phyloP scores from a whole-genome alignment of 305 asterid genomes.

The Solanum aculeatissimum region DNA sequence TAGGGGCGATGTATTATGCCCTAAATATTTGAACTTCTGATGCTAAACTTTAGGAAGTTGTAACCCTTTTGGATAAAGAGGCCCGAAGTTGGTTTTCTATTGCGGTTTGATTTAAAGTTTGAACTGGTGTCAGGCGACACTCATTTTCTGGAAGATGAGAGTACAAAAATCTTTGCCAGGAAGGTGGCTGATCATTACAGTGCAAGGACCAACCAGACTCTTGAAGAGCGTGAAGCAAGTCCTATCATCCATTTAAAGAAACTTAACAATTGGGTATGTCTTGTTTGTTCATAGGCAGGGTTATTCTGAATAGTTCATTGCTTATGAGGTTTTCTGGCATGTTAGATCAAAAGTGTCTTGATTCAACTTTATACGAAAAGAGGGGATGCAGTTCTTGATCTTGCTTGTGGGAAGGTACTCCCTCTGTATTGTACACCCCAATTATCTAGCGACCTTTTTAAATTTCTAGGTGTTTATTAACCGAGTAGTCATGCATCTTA shows the following conservation, averaged over 20 bases:
- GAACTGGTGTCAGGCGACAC: constrained; percentile 36
- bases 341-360: constrained; percentile 87
- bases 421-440: neutral
- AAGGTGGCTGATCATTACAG: constrained; percentile 98
- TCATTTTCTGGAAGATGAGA: constrained; percentile 66
- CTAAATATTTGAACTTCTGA: neutral
- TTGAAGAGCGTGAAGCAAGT: constrained; percentile 57
- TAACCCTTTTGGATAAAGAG: neutral
- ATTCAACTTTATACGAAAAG: constrained; percentile 69
- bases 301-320: neutral
- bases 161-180: constrained; percentile 62
- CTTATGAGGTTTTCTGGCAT: neutral
- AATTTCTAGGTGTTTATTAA: neutral
- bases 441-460: neutral
- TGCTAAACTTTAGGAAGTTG: neutral
- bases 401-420: constrained; percentile 93
- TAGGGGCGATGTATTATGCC: neutral
- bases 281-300: neutral
- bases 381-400: constrained; percentile 92
- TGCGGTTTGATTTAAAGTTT: neutral
- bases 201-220: constrained; percentile 88
- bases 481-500: neutral
- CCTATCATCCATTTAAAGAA: constrained; percentile 37
- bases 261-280: constrained; percentile 43
- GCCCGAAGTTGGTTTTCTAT: neutral